These are phyloP conservation scores for Cladorrhinum sp. DNA, from an alignment of 2,329 filamentous ascomycete species.

Conservation along the genomic window DNA sequence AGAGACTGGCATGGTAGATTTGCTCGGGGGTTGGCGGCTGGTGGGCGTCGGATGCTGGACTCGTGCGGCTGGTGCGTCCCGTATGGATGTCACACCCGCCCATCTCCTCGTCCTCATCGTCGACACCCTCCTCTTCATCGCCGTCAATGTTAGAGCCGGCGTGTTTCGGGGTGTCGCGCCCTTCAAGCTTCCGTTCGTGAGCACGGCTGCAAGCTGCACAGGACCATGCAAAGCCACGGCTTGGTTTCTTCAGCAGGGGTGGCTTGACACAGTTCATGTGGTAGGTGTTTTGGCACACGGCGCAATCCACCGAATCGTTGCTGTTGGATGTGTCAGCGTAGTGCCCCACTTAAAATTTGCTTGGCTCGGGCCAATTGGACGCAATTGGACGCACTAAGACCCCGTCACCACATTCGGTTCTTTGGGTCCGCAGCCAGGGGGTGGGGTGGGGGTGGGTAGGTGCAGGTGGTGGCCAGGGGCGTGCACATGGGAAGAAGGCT, in stretches of 20 bases:
- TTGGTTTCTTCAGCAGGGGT: slow-evolving; percentile 90
- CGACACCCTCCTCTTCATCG: slow-evolving; percentile 61
- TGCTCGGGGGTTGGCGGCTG: slow-evolving; percentile 74
- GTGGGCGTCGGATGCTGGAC: slow-evolving; percentile 58
- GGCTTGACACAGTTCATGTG: slow-evolving; percentile 98
- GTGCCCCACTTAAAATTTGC: slow-evolving; percentile 9
- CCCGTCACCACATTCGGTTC: slow-evolving; percentile 18
- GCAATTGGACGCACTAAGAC: slow-evolving; percentile 9
- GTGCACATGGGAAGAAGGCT: slow-evolving; percentile 6
- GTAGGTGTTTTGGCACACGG: slow-evolving; percentile 90
- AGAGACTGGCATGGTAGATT: slow-evolving; percentile 86
- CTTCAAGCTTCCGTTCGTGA: slow-evolving; percentile 90
- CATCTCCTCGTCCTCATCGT: slow-evolving; percentile 70
- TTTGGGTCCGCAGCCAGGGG: not conserved
- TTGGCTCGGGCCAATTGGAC: slow-evolving; percentile 15
- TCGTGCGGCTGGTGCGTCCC: slow-evolving; percentile 56
- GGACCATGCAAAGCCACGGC: slow-evolving; percentile 95
- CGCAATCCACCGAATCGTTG: slow-evolving; percentile 94
- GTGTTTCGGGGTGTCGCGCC: slow-evolving; percentile 76
- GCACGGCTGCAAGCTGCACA: slow-evolving; percentile 93
- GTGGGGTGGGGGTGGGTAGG: not conserved
- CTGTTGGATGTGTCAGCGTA: slow-evolving; percentile 46
- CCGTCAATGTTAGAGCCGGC: slow-evolving; percentile 64
- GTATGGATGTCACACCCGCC: slow-evolving; percentile 43
- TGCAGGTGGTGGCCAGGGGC: not conserved